Base-by-base conservation (phyloP, 306 rosid genomes). In the Prinsepia uniflora region DNA sequence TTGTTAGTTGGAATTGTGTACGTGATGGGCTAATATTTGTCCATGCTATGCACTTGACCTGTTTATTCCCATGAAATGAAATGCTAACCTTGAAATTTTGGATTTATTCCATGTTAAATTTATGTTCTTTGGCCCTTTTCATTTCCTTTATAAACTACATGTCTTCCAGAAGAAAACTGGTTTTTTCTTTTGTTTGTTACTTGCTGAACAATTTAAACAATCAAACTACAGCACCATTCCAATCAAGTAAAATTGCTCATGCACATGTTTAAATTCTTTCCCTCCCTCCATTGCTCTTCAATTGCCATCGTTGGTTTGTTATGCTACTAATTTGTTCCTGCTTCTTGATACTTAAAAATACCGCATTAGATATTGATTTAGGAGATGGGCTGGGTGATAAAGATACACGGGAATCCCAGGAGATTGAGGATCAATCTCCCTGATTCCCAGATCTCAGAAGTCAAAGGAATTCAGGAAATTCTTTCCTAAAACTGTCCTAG, bases 1-100 rank as follows among this genome's bases (percentile, higher is more conserved):
- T 74, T 68, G 72, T 60, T 61, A 6, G 39, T 30, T 78, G 70
- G 63, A 40, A 60, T 52, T 15, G 53, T 56, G 68, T 68, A 66
- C 36, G 40, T 46, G 60, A 59, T 70, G 53, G 67, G 43, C 47
- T n/a, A n/a, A 44, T 42, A 56, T 59, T 61, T 72, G 50, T 70
- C 63, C 36, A 41, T 39, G 46, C 67, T 70, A 60, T 24, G 52
- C 58, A n/a, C 63, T 44, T 45, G 47, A 45, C 46, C 46, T 70
- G 56, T 66, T 24, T 57, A 46, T 9, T 66, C 18, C 70, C 30
- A 66, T 48, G 8, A 48, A 47, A 9, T 20, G 70, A 65, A 65
- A 46, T 46, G 70, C 70, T 52, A 10, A 41, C n/a, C 50, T 52
- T 53, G 47, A 68, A 49, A 10, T 49, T 68, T 68, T 41, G 45